Percentiles rank a stretch among this genome's conserved stretches.
These are phyloP conservation scores for Cercospora sojina DNA, from an alignment of 2,329 filamentous ascomycete genomes.

Conservation along the genomic window DNA sequence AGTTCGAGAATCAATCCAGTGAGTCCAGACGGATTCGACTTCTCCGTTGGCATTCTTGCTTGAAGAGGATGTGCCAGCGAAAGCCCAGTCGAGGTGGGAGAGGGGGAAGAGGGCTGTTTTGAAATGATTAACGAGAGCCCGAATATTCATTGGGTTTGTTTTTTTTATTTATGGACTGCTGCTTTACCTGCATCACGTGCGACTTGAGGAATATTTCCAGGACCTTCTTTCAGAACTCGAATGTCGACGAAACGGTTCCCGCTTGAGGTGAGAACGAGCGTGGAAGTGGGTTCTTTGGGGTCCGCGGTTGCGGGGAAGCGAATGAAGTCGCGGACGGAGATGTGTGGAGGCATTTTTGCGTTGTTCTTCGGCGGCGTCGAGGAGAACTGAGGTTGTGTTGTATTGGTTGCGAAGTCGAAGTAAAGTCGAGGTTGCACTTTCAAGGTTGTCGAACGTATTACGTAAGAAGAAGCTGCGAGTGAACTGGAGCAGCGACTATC, in stretches of 20 bases:
- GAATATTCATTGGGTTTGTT: background rate
- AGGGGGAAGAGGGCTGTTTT: slow-evolving; percentile 32
- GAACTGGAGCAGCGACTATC: background rate
- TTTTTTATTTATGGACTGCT: background rate
- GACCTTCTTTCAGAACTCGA: slow-evolving; percentile 48
- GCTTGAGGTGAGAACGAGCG: slow-evolving; percentile 63
- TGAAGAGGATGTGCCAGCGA: slow-evolving; percentile 57
- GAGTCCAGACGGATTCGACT: slow-evolving; percentile 51
- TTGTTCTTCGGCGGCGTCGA: background rate
- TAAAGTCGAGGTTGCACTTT: background rate
- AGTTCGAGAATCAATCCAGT: slow-evolving; percentile 60
- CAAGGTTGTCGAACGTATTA: background rate
- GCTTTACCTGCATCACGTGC: slow-evolving; percentile 11
- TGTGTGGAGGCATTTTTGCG: slow-evolving; percentile 38
- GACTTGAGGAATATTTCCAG: slow-evolving; percentile 13
- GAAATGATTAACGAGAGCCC: background rate
- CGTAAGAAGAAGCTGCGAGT: slow-evolving; percentile 12
- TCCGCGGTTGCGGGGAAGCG: slow-evolving; percentile 53
- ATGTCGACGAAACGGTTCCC: slow-evolving; percentile 61
- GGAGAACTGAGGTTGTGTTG: background rate
- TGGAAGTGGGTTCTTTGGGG: slow-evolving; percentile 60
- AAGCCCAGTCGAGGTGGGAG: slow-evolving; percentile 62
- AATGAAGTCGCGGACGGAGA: slow-evolving; percentile 61
- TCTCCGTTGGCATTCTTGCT: slow-evolving; percentile 4
- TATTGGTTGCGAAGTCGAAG: background rate